phyloP scores from a whole-genome alignment of 2,329 filamentous ascomycete species.

The Alternaria sp. region DNA sequence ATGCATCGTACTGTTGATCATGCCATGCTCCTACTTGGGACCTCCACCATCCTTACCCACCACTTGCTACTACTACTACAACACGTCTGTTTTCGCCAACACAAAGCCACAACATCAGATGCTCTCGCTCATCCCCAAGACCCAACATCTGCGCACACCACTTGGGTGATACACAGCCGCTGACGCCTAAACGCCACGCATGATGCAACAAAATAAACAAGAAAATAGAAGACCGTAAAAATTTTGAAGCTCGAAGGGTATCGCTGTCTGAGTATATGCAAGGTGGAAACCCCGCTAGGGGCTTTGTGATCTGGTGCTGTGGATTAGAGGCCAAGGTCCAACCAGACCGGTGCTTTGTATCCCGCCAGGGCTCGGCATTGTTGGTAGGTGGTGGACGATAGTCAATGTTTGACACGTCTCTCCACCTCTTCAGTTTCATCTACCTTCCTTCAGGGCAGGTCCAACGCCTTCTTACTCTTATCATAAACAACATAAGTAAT shows the following conservation, averaged over 20 bases:
- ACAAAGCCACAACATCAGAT: background rate
- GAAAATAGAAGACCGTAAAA: conserved; percentile 1
- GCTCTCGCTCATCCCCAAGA: background rate
- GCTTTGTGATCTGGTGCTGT: background rate
- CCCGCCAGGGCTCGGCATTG: too few species aligned
- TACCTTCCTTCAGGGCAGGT: conserved; percentile 38
- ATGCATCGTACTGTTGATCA: background rate
- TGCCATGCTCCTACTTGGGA: too few species aligned
- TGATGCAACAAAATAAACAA: conserved; percentile 25
- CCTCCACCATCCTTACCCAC: too few species aligned
- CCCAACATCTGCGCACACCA: background rate
- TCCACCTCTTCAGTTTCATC: too few species aligned
- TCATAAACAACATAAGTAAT: conserved; percentile 65
- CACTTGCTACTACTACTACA: background rate
- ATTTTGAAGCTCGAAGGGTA: conserved; percentile 9
- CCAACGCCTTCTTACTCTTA: conserved; percentile 50
- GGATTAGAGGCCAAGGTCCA: too few species aligned
- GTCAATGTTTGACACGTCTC: too few species aligned
- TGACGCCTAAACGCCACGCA: conserved; percentile 26
- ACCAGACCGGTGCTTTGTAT: too few species aligned
- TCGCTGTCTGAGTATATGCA: conserved; percentile 12
- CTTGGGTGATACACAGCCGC: background rate
- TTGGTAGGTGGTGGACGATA: background rate
- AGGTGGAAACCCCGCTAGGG: background rate
- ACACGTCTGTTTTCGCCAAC: background rate